Evolutionary conservation across 257 asterid species (phyloP).

Genomic region (Nicotiana obtusifolia): DNA sequence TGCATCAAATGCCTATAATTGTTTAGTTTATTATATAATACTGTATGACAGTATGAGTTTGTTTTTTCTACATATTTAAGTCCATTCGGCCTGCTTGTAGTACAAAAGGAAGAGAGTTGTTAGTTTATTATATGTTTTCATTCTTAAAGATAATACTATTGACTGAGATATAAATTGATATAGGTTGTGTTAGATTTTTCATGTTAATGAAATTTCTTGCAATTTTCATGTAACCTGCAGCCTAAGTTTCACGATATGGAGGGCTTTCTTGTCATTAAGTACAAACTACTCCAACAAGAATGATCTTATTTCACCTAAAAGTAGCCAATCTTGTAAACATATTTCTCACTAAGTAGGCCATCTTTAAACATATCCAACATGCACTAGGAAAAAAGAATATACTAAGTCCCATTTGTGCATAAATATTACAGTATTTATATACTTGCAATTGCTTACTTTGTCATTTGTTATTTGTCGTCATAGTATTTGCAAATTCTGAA

Average conservation of each 20-base stretch:
- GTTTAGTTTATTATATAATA: no score
- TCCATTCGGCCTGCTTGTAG: no score
- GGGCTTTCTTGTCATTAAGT: not conserved
- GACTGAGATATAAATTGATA: not conserved
- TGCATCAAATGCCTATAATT: not conserved
- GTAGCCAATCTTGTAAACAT: not conserved
- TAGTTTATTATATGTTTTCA: not conserved
- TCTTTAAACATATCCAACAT: not conserved
- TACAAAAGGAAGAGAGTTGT: not conserved
- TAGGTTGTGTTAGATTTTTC: not conserved
- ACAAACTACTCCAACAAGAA: not conserved
- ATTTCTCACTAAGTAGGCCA: not conserved
- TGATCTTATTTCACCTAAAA: not conserved
- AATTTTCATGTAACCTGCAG: not conserved
- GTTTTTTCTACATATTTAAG: no score
- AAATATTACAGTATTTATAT: not conserved
- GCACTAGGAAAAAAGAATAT: not conserved
- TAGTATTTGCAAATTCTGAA: not conserved
- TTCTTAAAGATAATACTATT: not conserved
- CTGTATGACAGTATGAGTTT: not conserved
- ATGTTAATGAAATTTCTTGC: not conserved
- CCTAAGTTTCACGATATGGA: not conserved
- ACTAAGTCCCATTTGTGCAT: not conserved
- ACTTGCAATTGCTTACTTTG: not conserved
- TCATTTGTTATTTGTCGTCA: not conserved